phyloP scores from a whole-genome alignment of 1,284 basidiomycete genomes.

The Pseudozyma flocculosa region DNA sequence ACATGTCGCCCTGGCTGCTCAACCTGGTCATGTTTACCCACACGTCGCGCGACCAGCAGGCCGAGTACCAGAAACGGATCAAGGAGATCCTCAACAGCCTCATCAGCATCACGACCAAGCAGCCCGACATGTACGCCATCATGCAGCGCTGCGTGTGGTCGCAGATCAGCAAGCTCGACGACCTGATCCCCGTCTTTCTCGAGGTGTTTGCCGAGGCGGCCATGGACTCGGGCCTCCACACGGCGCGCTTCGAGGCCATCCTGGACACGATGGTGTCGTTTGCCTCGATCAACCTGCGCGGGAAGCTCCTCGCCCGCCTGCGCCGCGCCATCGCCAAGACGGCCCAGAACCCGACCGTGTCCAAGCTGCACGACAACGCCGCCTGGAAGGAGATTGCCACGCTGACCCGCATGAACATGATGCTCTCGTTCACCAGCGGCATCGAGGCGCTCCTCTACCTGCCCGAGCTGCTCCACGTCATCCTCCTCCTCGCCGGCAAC shows the following conservation, averaged over 20 bases:
- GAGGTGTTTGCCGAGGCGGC: conserved; percentile 53
- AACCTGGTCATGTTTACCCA: conserved; percentile 52
- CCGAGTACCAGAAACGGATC: conserved; percentile 49
- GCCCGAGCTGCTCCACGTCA: conserved; percentile 49
- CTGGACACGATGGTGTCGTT: conserved; percentile 55
- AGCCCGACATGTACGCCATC: conserved; percentile 51
- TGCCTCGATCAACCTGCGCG: conserved; percentile 49
- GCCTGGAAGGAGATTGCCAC: conserved; percentile 55
- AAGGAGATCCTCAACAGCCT: conserved; percentile 51
- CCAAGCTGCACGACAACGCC: conserved; percentile 44
- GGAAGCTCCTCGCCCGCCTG: conserved; percentile 49
- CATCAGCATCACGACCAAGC: conserved; percentile 53
- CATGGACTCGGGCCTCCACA: conserved; percentile 51
- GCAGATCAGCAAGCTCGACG: conserved; percentile 51
- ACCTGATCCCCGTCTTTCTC: conserved; percentile 48
- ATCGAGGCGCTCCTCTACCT: conserved; percentile 49
- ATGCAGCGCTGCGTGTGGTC: conserved; percentile 54
- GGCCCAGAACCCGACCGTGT: conserved; percentile 41
- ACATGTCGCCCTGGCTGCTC: conserved; percentile 52
- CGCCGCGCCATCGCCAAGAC: conserved; percentile 52
- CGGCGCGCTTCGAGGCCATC: conserved; percentile 50
- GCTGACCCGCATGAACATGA: conserved; percentile 53
- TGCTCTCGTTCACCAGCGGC: conserved; percentile 50
- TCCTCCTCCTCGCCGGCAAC: conserved; percentile 49
- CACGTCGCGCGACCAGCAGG: conserved; percentile 45